Evolutionary conservation across 306 rosid genomes (phyloP), one percentile per base, ranked within the genome.

Genomic region (Cercis canadensis): DNA sequence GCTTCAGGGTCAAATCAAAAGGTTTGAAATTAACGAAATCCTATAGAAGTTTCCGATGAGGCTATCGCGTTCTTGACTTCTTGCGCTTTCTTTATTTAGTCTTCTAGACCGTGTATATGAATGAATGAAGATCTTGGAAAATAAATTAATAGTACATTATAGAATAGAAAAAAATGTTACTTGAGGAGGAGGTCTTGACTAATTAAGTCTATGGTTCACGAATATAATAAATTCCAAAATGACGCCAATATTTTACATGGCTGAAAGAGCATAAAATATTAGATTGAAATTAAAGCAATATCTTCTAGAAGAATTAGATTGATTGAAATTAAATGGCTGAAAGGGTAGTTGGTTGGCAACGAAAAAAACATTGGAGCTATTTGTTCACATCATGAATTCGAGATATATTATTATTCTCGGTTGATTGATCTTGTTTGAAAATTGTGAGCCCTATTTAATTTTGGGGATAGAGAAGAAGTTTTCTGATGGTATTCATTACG

Each of bases 31-130:
- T 24, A 31, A 63, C 3, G 29, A 24, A 24, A 24, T 24, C 1
- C 46, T 69, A 8, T 59, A 31, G 90, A 87, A 89, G 87, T 65
- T 92, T 92, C 89, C 58, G 72, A 61, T 57, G 75, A 58, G 82
- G 69, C 6, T 37, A 37, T 37, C 8, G 34, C 39, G 59, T 54
- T 53, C 44, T 55, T 16, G 62, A 53, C 29, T 24, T 24, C 29
- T 24, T 24, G 29, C 29, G 29, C 3, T 24, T 24, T 24, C 1
- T 24, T 3, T 24, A 24, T 24, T 24, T 24, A 24, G 29, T 24
- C 29, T 24, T 24, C 29, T 24, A 3, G 29, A 24, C 29, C 29
- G 3, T 24, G n/a, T n/a, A n/a, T n/a, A n/a, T n/a, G n/a, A n/a
- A n/a, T n/a, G n/a, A n/a, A n/a, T n/a, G n/a, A n/a, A n/a, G n/a